Conservation (phyloP, 441 rosid species). For the Euphorbia schlechtendalii region DNA sequence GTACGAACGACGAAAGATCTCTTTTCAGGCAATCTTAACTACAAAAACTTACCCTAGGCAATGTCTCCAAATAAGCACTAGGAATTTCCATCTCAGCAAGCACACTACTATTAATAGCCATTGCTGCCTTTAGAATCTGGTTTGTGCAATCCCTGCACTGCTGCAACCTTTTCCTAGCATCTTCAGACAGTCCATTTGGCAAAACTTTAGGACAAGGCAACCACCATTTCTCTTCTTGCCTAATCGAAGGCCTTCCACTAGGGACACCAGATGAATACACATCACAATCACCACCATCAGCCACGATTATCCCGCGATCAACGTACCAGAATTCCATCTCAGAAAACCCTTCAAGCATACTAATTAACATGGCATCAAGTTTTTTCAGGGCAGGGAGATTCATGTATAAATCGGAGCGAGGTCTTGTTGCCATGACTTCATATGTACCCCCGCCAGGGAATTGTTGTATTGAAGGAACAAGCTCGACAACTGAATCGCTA, state of each 20-base stretch:
- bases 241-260: constrained; percentile 55
- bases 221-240: constrained; percentile 99
- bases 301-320: constrained; percentile 74
- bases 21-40: too few relatives aligned
- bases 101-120: constrained; percentile 89
- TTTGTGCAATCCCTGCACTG: constrained; percentile 83
- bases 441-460: constrained; percentile 94
- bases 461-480: constrained; percentile 84
- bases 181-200: constrained; percentile 66
- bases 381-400: constrained; percentile 95
- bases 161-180: constrained; percentile 69
- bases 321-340: constrained; percentile 84
- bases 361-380: constrained; percentile 81
- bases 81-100: constrained; percentile 95
- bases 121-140: constrained; percentile 95
- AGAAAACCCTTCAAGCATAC: constrained; percentile 72
- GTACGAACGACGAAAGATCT: too few relatives aligned
- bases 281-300: constrained; percentile 47
- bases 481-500: constrained; percentile 89
- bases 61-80: constrained; percentile 64
- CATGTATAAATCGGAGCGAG: constrained; percentile 74
- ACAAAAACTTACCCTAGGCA: constrained; percentile 81
- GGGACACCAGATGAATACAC: constrained; percentile 39
- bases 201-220: constrained; percentile 90
- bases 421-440: constrained; percentile 84